phyloP scores from a whole-genome alignment of 2,329 filamentous ascomycete genomes.

The Biscogniauxia sp. region DNA sequence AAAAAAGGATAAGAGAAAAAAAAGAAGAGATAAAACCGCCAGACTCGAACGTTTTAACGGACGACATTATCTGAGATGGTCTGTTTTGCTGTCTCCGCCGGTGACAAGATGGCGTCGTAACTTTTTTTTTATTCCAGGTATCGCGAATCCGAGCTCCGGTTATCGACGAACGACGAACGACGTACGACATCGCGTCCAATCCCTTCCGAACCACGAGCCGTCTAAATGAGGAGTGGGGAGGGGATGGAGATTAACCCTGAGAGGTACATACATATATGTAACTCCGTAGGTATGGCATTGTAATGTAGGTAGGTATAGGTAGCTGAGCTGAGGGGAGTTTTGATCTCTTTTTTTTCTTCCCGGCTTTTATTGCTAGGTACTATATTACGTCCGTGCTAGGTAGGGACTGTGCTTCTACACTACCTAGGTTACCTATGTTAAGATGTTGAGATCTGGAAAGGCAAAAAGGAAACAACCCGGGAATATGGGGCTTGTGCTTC shows the following conservation, averaged over 20 bases:
- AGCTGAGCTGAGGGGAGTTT: too few species aligned
- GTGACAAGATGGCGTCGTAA: neutral
- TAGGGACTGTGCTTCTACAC: neutral
- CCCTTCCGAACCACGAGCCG: neutral
- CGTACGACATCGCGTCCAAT: neutral
- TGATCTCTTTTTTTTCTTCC: too few species aligned
- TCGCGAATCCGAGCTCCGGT: neutral
- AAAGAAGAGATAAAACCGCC: neutral
- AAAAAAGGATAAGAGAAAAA: neutral
- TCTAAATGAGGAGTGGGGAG: neutral
- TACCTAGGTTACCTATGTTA: too few species aligned
- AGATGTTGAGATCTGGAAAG: neutral
- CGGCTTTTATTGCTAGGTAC: neutral
- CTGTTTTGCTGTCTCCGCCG: neutral
- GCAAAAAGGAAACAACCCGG: neutral
- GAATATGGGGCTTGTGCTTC: neutral
- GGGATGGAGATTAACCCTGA: neutral
- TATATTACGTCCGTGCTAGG: neutral
- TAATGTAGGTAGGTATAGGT: too few species aligned
- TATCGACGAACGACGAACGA: neutral
- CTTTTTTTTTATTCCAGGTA: neutral
- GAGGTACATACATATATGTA: neutral
- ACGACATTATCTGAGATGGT: neutral
- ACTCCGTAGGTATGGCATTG: too few species aligned
- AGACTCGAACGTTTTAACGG: neutral